These are phyloP conservation scores for Stenogyne calaminthoides DNA, from an alignment of 305 asterid species.

Conservation along the genomic window DNA sequence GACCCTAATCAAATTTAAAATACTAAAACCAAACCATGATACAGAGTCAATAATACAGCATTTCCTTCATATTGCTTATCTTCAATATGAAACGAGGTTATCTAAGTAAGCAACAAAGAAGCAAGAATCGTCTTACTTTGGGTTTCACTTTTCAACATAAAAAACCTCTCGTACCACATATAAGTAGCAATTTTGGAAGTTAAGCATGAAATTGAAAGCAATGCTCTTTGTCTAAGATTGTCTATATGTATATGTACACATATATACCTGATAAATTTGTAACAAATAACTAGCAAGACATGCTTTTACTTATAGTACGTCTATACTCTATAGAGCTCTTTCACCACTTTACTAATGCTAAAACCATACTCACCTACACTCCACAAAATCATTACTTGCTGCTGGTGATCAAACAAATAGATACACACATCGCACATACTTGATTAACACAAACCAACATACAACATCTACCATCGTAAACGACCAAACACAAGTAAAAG, in stretches of 20 bases:
- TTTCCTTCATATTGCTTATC: conserved; percentile 19
- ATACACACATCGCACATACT: conserved; percentile 5
- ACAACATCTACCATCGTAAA: conserved; percentile 17
- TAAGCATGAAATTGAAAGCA: not conserved
- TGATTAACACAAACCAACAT: conserved; percentile 13
- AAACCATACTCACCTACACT: not conserved
- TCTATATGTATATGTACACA: not conserved
- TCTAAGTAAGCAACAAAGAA: conserved; percentile 14
- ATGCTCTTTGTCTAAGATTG: conserved; percentile 1
- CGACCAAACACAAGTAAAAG: conserved; percentile 10
- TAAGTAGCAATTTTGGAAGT: not conserved
- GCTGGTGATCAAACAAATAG: conserved; percentile 14
- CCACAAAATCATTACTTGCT: conserved; percentile 3
- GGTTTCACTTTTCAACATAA: not conserved
- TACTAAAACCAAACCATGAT: not conserved
- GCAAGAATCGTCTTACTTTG: not conserved
- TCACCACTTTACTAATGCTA: not conserved
- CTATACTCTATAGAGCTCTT: conserved; percentile 3
- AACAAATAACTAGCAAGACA: not conserved
- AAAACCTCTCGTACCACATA: conserved; percentile 2
- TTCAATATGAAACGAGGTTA: conserved; percentile 3
- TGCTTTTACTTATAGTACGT: not conserved
- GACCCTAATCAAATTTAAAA: conserved; percentile 12
- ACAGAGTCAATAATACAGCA: not conserved
- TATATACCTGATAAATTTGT: conserved; percentile 14